Percentiles rank a stretch among this genome's conserved stretches.
Conservation (phyloP, 805 yeast genomes). For the Metschnikowia proteae region DNA sequence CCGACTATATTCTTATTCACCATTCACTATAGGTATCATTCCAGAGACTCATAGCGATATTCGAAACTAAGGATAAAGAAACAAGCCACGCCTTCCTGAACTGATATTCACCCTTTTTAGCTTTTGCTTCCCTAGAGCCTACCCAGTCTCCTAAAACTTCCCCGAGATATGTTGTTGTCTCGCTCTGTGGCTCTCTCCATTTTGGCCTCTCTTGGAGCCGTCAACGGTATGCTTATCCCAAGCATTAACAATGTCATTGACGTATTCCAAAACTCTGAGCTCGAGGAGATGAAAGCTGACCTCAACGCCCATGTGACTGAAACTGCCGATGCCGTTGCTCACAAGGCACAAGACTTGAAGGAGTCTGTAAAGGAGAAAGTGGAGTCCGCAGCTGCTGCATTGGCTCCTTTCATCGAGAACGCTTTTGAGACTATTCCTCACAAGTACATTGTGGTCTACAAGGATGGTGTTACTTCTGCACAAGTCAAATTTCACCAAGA, state of each 20-base stretch:
- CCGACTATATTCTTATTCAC: background rate
- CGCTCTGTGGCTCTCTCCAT: slow-evolving; percentile 42
- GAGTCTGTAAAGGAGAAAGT: slow-evolving; percentile 6
- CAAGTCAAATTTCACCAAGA: slow-evolving; percentile 62
- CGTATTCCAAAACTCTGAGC: slow-evolving; percentile 25
- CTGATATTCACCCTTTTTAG: background rate
- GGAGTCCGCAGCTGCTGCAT: slow-evolving; percentile 7
- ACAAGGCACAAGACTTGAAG: slow-evolving; percentile 10
- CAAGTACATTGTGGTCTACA: slow-evolving; percentile 83
- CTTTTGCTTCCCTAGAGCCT: background rate
- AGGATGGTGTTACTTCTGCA: slow-evolving; percentile 53
- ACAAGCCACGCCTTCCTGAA: background rate
- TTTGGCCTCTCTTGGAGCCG: slow-evolving; percentile 37
- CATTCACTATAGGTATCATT: background rate
- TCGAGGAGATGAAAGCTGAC: slow-evolving; percentile 15
- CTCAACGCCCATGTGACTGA: slow-evolving; percentile 10
- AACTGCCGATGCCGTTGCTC: slow-evolving; percentile 8
- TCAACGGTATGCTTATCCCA: slow-evolving; percentile 57
- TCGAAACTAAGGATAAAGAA: background rate
- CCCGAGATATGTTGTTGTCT: slow-evolving; percentile 33
- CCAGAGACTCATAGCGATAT: background rate
- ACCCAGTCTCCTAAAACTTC: background rate
- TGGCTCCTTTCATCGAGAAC: slow-evolving; percentile 17
- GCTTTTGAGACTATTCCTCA: slow-evolving; percentile 50
- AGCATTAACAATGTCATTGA: slow-evolving; percentile 40